Evolutionary conservation across 495 filamentous ascomycete species (phyloP).

Genomic region (Aspergillus indologenus): DNA sequence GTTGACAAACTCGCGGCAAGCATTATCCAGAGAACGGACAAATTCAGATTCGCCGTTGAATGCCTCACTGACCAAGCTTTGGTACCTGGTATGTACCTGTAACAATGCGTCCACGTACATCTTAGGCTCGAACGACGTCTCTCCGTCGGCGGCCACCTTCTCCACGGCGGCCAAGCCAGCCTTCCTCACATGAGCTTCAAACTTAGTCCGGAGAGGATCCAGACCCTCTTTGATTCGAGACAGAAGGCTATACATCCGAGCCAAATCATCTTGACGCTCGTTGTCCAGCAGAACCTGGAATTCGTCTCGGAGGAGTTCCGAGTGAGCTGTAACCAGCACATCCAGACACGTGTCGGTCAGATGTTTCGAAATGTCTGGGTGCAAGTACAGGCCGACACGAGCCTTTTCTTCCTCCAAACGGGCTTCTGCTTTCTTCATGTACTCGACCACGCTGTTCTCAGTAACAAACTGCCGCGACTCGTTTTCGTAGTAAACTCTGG

Average conservation of each 20-base stretch:
- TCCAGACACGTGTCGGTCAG: constrained; percentile 86
- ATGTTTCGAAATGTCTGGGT: constrained; percentile 77
- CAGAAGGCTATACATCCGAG: constrained; percentile 91
- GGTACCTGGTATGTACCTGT: constrained; percentile 90
- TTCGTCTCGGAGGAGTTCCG: constrained; percentile 79
- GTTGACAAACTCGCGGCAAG: constrained; percentile 97
- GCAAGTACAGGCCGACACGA: constrained; percentile 87
- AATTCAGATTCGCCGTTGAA: constrained; percentile 97
- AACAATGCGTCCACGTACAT: constrained; percentile 93
- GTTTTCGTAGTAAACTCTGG: constrained; percentile 78
- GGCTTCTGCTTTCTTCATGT: constrained; percentile 98
- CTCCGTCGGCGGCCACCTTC: constrained; percentile 85
- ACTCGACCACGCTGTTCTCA: constrained; percentile 97
- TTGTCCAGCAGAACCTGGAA: constrained; percentile 95
- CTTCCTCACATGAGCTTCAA: constrained; percentile 89
- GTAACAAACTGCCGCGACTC: constrained; percentile 93
- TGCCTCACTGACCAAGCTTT: constrained; percentile 83
- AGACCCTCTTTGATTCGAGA: constrained; percentile 88
- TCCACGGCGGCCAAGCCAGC: constrained; percentile 84
- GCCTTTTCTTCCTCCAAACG: constrained; percentile 93
- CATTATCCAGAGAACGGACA: constrained; percentile 93
- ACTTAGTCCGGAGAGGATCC: constrained; percentile 82
- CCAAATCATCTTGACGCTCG: constrained; percentile 91
- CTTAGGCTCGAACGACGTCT: constrained; percentile 84
- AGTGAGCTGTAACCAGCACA: constrained; percentile 86